Evolutionary conservation across 345 rosid genomes (phyloP), one percentile per base, ranked within the genome.

Genomic region (Balakata baccata): DNA sequence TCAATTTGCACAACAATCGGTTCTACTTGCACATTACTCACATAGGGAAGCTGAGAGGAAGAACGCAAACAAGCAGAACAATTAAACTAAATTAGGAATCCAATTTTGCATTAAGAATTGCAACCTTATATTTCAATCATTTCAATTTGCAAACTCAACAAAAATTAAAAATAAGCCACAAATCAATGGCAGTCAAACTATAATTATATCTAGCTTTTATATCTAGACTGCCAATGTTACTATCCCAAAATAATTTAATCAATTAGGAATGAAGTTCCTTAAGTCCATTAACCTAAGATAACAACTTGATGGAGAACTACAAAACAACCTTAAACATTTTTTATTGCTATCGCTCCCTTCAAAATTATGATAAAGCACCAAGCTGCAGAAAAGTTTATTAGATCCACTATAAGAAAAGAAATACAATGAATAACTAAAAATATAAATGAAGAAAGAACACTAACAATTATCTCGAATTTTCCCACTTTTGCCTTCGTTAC

Each of bases 401-500:
- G 3, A 58, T 58, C 23, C 49, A 64, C 49, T 17, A 17, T 10
- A 41, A 64, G 25, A 77, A 65, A 5, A 53, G 2, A 49, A 67
- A 25, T 29, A 2, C 0, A 0, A 39, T 7, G 6, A 67, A 37
- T 17, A 49, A 13, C 2, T 6, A 46, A 47, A 66, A 12, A 59
- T 0, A 7, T 23, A 34, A 10, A 4, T 13, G 69, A 10, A 13
- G 7, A 56, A 46, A 71, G 53, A 60, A 66, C 41, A 89, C 94
- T 69, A 58, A 95, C 99, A 78, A 85, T 87, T 70, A 95, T 92
- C 72, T 86, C 92, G 79, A 95, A 78, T 82, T 88, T 92, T 11
- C 92, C 96, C 41, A 95, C 96, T 89, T 86, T 92, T 0, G 99
- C 99, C 43, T 88, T 88, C 9, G 98, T 83, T 7, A 95, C 99